Base-by-base conservation (phyloP, 176 grass and related monocot species). In the Musa beccarii region DNA sequence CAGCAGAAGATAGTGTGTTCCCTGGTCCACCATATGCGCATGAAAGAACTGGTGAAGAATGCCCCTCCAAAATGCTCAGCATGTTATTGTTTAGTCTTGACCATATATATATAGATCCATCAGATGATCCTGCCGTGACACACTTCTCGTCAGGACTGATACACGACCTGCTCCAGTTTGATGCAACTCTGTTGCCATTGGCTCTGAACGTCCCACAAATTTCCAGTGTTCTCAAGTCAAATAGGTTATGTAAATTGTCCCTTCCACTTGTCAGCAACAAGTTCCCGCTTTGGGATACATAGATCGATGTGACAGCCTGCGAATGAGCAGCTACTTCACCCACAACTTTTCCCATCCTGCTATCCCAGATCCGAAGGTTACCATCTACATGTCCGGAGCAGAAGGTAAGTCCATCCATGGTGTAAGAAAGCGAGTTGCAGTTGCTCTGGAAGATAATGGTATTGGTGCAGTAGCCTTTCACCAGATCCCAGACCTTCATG, bases 341-440 rank as follows among this genome's bases (percentile, higher is more conserved):
- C 17, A 82, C 87, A 74, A 76, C 79, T 81, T 92, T 99, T 14
- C 86, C 90, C 26, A 55, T 87, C 21, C 86, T 84, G 79, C 78
- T 87, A 79, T 94, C 95, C 83, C 91, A 91, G 59, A 94, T 74
- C 74, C 83, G 76, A 22, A 99, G 84, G 76, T 84, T 94, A 17
- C 95, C 95, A 79, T 99, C 89, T n/a, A 89, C 89, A 85, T 99
- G 95, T 83, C 95, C 95, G 23, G 95, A 99, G 76, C 90, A 94
- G 77, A 94, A 85, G 25, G 78, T 88, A 68, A 89, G 84, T 49
- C 85, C 78, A 79, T 94, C 84, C 75, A 92, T 82, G 89, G 49
- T 77, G 29, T 94, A 99, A 68, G 84, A 88, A 66, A 99, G 84
- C 17, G 95, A 80, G 69, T 92, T 99, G 72, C 90, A 89, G 75